Conservation (phyloP, 2,329 filamentous ascomycete genomes). For the Calonectria naviculata region DNA sequence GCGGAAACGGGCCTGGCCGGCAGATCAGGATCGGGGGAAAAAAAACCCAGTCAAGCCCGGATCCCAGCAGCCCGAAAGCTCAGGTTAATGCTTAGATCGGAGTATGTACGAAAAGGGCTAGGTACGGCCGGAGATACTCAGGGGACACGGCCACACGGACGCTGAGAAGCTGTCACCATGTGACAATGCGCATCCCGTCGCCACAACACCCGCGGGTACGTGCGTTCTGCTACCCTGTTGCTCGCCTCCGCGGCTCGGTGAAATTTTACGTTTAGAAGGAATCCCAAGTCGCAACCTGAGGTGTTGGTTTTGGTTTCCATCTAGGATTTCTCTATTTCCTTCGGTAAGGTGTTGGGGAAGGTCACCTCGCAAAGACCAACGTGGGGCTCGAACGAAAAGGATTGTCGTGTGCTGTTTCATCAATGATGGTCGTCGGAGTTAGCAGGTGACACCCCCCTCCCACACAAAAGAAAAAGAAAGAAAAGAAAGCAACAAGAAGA, state of each 20-base stretch:
- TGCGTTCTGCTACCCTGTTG: background rate
- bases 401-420: background rate
- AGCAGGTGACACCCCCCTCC: background rate
- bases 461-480: background rate
- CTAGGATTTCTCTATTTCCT: background rate
- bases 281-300: background rate
- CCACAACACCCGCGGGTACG: background rate
- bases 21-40: background rate
- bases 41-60: background rate
- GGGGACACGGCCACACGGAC: background rate
- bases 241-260: background rate
- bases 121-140: background rate
- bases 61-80: background rate
- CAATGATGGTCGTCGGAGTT: background rate
- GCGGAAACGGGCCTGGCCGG: slow-evolving; percentile 2
- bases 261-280: background rate
- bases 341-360: background rate
- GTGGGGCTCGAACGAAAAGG: no score
- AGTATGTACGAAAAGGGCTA: background rate
- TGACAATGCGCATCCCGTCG: background rate
- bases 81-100: background rate
- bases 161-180: background rate
- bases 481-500: background rate
- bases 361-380: background rate
- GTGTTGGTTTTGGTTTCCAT: background rate